Percentiles rank a stretch among this genome's conserved stretches.
phyloP scores from a whole-genome alignment of 2,329 filamentous ascomycete species.

The Metarhizium album region DNA sequence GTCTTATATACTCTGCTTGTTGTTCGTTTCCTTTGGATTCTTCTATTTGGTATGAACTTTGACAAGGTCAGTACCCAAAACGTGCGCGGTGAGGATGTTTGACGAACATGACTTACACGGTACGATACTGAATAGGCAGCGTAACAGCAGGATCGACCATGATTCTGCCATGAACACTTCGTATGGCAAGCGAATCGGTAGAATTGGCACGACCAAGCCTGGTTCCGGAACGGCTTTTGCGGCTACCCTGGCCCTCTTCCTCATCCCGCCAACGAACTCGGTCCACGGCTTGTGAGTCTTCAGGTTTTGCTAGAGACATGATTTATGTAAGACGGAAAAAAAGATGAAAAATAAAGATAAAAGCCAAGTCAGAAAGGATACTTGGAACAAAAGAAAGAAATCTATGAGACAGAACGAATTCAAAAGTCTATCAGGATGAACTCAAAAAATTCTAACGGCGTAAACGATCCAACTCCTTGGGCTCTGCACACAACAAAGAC shows the following conservation, averaged over 20 bases:
- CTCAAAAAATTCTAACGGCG: background rate
- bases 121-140: conserved; percentile 45
- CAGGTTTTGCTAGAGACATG: conserved; percentile 10
- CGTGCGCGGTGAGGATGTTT: background rate
- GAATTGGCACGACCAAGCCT: conserved; percentile 16
- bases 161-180: conserved; percentile 22
- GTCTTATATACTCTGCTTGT: conserved; percentile 24
- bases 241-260: conserved; percentile 17
- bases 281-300: conserved; percentile 11
- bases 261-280: conserved; percentile 28
- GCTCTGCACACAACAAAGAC: background rate
- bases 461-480: background rate
- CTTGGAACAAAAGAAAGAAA: background rate
- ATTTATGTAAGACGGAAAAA: background rate
- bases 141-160: conserved; percentile 16
- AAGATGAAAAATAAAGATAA: background rate
- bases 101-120: conserved; percentile 31
- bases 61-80: background rate
- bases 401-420: background rate
- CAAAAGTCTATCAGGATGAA: background rate
- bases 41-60: conserved; percentile 42
- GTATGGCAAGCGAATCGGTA: conserved; percentile 30
- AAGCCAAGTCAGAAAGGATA: background rate
- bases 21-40: conserved; percentile 38
- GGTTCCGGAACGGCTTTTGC: conserved; percentile 10